These are phyloP conservation scores for Tylopilus cervinicoccineus DNA, from an alignment of 768 basidiomycete genomes.

Conservation along the genomic window DNA sequence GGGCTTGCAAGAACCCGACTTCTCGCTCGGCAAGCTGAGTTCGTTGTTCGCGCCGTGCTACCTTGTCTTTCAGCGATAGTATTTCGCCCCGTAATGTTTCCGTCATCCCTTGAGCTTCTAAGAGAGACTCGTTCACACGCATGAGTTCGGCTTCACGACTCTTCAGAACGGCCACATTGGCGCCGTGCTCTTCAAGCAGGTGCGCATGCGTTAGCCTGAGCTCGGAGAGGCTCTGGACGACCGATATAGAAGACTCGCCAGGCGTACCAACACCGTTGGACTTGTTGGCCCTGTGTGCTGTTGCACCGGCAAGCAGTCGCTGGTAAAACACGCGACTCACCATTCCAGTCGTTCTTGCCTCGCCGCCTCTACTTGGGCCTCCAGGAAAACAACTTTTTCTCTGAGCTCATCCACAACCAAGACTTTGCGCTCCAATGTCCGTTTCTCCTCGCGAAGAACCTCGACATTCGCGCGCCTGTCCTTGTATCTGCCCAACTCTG, in stretches of 20 bases:
- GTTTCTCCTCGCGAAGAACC: slow-evolving; percentile 72
- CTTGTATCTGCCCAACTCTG: slow-evolving; percentile 51
- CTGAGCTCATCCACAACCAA: slow-evolving; percentile 49
- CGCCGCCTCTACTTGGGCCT: slow-evolving; percentile 63
- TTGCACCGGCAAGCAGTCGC: slow-evolving; percentile 2
- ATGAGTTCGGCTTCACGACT: slow-evolving; percentile 50
- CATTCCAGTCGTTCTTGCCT: slow-evolving; percentile 55
- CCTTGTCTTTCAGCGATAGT: slow-evolving; percentile 37
- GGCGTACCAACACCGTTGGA: slow-evolving; percentile 33
- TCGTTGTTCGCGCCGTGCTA: slow-evolving; percentile 36
- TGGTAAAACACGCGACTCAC: slow-evolving; percentile 30
- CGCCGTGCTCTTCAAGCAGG: slow-evolving; percentile 65
- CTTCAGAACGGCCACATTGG: slow-evolving; percentile 48
- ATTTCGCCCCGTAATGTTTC: slow-evolving; percentile 35
- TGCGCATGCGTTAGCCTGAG: slow-evolving; percentile 61
- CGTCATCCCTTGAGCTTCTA: slow-evolving; percentile 34
- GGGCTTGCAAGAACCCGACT: slow-evolving; percentile 59
- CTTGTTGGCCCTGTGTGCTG: slow-evolving; percentile 35
- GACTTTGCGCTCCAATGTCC: slow-evolving; percentile 53
- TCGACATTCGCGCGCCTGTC: slow-evolving; percentile 60
- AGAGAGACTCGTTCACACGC: slow-evolving; percentile 35
- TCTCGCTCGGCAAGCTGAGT: slow-evolving; percentile 52
- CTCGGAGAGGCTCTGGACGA: slow-evolving; percentile 54
- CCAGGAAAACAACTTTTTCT: slow-evolving; percentile 50
- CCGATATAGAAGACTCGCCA: slow-evolving; percentile 47